Evolutionary conservation across 495 filamentous ascomycete species (phyloP), one percentile per base, ranked within the genome.

Genomic region (Letharia lupina): DNA sequence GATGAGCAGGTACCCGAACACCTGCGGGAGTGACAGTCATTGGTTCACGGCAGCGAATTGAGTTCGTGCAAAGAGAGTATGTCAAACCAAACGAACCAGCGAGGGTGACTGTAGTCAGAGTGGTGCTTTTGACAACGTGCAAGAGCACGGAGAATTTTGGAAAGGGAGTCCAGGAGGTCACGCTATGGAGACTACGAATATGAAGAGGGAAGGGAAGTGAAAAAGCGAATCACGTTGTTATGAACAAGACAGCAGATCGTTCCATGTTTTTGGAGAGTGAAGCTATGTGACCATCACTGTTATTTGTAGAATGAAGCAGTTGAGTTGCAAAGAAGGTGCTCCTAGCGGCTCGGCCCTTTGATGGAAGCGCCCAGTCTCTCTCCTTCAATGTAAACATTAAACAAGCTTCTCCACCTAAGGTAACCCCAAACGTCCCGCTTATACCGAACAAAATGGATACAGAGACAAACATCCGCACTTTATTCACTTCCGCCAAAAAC

Each of bases 401-500:
- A 42, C 10, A 42, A 42, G 40, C 40, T 10, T 42, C 40, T 48
- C 45, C 16, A n/a, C 16, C 45, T 18, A 18, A 4, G 37, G 37
- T 39, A 8, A 39, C 4, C 37, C 3, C 13, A 45, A 45, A 16
- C 13, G 6, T 45, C 45, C 20, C 5, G 18, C 6, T 6, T 23
- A 8, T 3, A 37, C 8, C 16, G 15, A 23, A 35, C 18, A 40
- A 41, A 3, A 87, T 79, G 87, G 63, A 66, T 13, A 9, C 6
- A 39, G 80, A 83, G n/a, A 72, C 74, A 63, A 87, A 73, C 64
- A 80, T 91, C n/a, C 79, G 84, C 61, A 74, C 77, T 16, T 72
- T 87, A 2, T 88, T 88, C 66, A 67, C 70, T 35, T 76, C 82
- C 6, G 88, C 86, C 45, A 86, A 87, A 71, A 71, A 71, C 45